Evolutionary conservation across 331 rosid genomes (phyloP), one percentile per base, ranked within the genome.

Genomic region (Stylosanthes scabra): DNA sequence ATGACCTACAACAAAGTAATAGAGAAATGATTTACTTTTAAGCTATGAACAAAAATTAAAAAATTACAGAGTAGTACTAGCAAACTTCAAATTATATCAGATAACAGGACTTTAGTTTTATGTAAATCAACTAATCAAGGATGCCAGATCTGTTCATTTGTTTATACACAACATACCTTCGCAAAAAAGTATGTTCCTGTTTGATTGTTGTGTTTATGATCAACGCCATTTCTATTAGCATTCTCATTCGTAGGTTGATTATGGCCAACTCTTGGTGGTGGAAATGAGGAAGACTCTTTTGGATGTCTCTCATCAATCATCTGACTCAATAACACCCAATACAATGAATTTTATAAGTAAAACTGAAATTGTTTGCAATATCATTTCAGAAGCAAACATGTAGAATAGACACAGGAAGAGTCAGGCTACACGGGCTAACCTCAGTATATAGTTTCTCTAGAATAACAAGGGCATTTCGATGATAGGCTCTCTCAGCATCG

Each of bases 401-500:
- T 40, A 74, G 25, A 63, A 68, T 12, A 42, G 39, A 16, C 62
- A 47, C 11, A 54, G 66, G 60, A 76, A 75, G 63, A 66, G 63
- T 61, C n/a, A 57, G 51, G 60, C 28, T 14, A 16, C 58, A 45
- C 14, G 68, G 8, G 80, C 84, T 74, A 74, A 93, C 96, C 97
- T 91, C 97, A 28, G 89, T 74, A 72, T 89, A 81, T 71, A 91
- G 82, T 77, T 84, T 88, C 67, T 93, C 97, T 66, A 93, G 76
- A 83, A 88, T 74, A 68, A 74, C 74, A 85, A 93, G 94, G 59
- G 88, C 91, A 78, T 85, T 84, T 65, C 83, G 91, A 79, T 93
- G 97, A 85, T 82, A 91, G 55, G 87, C 69, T 89, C 87, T 86
- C 88, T 93, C 98, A 56, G 93, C 93, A 70, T 91, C 84, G 41